A percentile compares a stretch with the other conserved stretches of the same genome.
Conservation (phyloP, 495 filamentous ascomycete genomes). For the Aspergillus coremiiformis region DNA sequence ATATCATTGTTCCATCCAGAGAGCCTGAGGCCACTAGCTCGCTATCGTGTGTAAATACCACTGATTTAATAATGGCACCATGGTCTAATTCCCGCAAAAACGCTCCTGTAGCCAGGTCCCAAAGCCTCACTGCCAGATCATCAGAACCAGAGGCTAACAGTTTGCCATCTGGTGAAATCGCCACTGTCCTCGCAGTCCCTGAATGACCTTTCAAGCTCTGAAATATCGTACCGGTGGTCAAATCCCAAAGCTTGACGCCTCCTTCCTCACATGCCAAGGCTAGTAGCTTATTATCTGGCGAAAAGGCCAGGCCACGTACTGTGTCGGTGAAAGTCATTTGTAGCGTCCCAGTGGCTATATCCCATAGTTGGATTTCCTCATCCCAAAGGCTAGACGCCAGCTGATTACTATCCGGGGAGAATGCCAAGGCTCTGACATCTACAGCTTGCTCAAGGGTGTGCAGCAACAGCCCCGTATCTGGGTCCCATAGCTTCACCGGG, state of each 20-base stretch:
- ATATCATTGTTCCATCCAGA: background rate
- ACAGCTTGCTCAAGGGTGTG: too few species aligned
- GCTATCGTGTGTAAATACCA: background rate
- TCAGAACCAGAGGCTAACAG: background rate
- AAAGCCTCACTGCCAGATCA: background rate
- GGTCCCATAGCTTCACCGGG: slow-evolving; percentile 4
- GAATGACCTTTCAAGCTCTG: background rate
- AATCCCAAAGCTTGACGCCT: slow-evolving; percentile 27
- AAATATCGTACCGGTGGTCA: background rate
- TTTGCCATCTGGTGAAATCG: background rate
- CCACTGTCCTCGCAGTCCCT: background rate
- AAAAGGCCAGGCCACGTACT: slow-evolving; percentile 16
- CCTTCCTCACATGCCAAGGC: slow-evolving; percentile 18
- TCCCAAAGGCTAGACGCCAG: too few species aligned
- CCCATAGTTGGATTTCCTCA: too few species aligned
- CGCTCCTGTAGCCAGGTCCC: too few species aligned
- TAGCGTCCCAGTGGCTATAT: too few species aligned
- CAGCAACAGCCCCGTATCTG: too few species aligned
- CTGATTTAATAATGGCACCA: background rate
- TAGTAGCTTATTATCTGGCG: slow-evolving; percentile 14
- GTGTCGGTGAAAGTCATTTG: too few species aligned
- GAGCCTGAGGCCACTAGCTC: background rate
- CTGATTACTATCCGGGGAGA: too few species aligned
- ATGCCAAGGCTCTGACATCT: too few species aligned
- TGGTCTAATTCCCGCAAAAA: background rate